A percentile compares a stretch with the other conserved stretches of the same genome.
Evolutionary conservation across 257 asterid genomes (phyloP).

Genomic region (Ilex aquifolium): DNA sequence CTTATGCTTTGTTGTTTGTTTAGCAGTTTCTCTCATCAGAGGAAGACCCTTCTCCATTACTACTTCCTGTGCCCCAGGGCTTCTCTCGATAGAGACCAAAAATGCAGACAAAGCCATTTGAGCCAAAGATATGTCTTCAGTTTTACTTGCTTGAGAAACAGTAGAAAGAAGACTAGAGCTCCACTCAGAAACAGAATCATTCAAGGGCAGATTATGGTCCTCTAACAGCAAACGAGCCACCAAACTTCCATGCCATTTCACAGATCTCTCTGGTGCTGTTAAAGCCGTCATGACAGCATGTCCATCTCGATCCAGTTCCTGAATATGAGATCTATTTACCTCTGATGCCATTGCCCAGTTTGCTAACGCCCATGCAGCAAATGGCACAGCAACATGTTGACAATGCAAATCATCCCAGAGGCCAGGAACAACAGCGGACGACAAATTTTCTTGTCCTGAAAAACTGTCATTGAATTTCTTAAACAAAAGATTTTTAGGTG

Average conservation of each 20-base stretch:
- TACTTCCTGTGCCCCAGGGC: conserved; percentile 69
- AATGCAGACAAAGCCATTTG: conserved; percentile 83
- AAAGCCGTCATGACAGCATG: conserved; percentile 84
- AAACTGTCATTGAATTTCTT: conserved; percentile 45
- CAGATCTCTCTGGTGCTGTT: conserved; percentile 97
- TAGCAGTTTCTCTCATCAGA: conserved; percentile 87
- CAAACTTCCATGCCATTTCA: conserved; percentile 98
- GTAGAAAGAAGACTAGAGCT: conserved; percentile 83
- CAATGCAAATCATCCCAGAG: conserved; percentile 99
- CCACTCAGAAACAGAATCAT: conserved; percentile 82
- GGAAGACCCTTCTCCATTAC: conserved; percentile 81
- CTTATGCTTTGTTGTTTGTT: conserved; percentile 60
- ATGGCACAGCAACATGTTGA: conserved; percentile 93
- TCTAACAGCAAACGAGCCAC: conserved; percentile 80
- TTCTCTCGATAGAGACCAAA: conserved; percentile 79
- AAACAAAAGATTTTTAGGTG: conserved; percentile 35
- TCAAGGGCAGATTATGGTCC: conserved; percentile 73
- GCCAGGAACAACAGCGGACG: conserved; percentile 83
- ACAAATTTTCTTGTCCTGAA: conserved; percentile 34
- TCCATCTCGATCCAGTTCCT: conserved; percentile 90
- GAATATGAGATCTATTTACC: conserved; percentile 79
- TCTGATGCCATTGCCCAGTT: conserved; percentile 99
- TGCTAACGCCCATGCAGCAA: conserved; percentile 99
- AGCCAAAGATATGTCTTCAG: conserved; percentile 74
- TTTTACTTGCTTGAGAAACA: conserved; percentile 83